phyloP scores from a whole-genome alignment of 352 stramenopile genomes.

The Phytophthora pluvialis region DNA sequence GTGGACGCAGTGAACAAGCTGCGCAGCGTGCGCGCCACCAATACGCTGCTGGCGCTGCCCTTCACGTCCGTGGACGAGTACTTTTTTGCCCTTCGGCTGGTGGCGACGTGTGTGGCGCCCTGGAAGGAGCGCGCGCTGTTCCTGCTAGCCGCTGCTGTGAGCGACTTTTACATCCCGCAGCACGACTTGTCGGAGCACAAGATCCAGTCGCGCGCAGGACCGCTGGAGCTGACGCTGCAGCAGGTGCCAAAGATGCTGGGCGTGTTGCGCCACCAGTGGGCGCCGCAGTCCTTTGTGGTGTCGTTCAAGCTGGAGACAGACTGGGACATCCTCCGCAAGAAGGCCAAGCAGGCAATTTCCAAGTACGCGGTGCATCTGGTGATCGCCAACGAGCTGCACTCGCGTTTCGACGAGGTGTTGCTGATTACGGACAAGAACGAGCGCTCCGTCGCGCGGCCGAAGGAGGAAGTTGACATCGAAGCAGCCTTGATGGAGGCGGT shows the following conservation, averaged over 20 bases:
- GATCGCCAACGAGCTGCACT: slow-evolving; percentile 97
- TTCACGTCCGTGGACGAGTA: slow-evolving; percentile 98
- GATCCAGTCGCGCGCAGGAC: slow-evolving; percentile 93
- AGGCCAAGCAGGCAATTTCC: slow-evolving; percentile 92
- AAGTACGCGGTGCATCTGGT: slow-evolving; percentile 98
- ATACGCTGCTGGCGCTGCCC: slow-evolving; percentile 84
- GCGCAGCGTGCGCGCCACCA: slow-evolving; percentile 38
- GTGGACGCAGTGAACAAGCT: slow-evolving; percentile 64
- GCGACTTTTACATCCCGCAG: slow-evolving; percentile 97
- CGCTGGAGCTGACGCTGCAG: slow-evolving; percentile 86
- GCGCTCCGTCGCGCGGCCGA: slow-evolving; percentile 54
- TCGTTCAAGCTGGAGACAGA: slow-evolving; percentile 99
- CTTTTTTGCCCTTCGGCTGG: slow-evolving; percentile 91
- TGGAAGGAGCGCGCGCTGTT: slow-evolving; percentile 87
- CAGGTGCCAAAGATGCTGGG: slow-evolving; percentile 97
- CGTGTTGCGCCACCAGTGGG: slow-evolving; percentile 91
- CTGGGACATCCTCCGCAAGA: slow-evolving; percentile 91
- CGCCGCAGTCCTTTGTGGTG: slow-evolving; percentile 94
- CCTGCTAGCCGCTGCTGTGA: slow-evolving; percentile 97
- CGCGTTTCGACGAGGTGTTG: slow-evolving; percentile 92
- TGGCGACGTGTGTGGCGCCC: slow-evolving; percentile 65
- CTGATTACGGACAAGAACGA: slow-evolving; percentile 74
- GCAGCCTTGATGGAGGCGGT: slow-evolving; percentile 64
- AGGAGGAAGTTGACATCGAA: slow-evolving; percentile 75
- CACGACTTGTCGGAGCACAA: slow-evolving; percentile 94